Conservation (phyloP, 306 rosid species). For the Trifolium subterraneum region DNA sequence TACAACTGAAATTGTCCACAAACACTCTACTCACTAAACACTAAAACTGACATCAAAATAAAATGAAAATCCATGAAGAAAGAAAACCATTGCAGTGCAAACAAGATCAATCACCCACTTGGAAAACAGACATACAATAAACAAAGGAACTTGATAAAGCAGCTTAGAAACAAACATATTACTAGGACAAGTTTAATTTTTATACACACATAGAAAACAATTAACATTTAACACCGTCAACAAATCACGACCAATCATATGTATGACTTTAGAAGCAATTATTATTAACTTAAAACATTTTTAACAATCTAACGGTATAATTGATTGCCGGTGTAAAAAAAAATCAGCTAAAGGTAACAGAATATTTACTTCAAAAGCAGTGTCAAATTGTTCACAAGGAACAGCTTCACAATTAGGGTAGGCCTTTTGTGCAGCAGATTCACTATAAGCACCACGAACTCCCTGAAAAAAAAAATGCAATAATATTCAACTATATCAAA, state of each 20-base stretch:
- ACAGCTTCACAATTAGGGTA: constrained; percentile 96
- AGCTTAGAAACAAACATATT: neutral
- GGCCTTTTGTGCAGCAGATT: constrained; percentile 89
- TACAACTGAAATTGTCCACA: too few relatives aligned
- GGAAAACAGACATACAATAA: neutral
- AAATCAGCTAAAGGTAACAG: neutral
- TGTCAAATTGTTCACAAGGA: constrained; percentile 92
- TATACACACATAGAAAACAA: neutral
- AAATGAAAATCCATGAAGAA: constrained; percentile 8
- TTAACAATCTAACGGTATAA: too few relatives aligned
- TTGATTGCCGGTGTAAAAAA: neutral
- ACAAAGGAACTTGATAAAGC: neutral
- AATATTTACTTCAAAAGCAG: constrained; percentile 75
- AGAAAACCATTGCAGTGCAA: neutral
- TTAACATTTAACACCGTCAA: neutral
- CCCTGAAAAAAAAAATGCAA: constrained; percentile 62
- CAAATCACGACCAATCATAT: neutral
- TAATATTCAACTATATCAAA: constrained; percentile 29
- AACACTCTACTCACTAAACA: neutral
- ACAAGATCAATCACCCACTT: neutral
- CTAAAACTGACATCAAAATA: constrained; percentile 26
- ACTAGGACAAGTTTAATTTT: neutral
- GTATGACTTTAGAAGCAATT: neutral
- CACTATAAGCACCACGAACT: constrained; percentile 90
- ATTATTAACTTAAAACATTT: neutral